Percentiles rank a stretch among this genome's conserved stretches.
These are phyloP conservation scores for Backusella westeae DNA, from an alignment of 192 early-diverging fungal genomes.

Conservation along the genomic window DNA sequence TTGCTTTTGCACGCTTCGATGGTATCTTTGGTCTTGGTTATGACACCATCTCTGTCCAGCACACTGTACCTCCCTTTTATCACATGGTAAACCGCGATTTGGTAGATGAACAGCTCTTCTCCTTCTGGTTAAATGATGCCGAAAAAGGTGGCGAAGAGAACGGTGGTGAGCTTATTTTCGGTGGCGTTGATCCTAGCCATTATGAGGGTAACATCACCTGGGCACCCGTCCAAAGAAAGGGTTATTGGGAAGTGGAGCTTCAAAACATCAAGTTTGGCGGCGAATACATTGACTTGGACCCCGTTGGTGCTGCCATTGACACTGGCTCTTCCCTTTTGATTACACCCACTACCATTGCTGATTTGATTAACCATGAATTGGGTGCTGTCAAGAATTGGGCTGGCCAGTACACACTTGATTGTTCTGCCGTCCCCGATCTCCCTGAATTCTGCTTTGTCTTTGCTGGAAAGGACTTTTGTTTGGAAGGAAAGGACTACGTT, in stretches of 20 bases:
- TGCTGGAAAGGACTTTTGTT: conserved; percentile 51
- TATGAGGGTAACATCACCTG: conserved; percentile 72
- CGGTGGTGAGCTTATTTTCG: conserved; percentile 94
- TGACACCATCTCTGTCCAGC: conserved; percentile 82
- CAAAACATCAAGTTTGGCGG: conserved; percentile 76
- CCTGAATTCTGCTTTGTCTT: conserved; percentile 72
- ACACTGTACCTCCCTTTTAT: conserved; percentile 94
- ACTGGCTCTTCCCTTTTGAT: conserved; percentile 89
- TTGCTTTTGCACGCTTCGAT: conserved; percentile 92
- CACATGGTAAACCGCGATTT: conserved; percentile 80
- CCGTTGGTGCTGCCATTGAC: conserved; percentile 83
- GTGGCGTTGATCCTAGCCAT: conserved; percentile 77
- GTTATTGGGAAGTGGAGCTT: conserved; percentile 98
- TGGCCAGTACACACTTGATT: conserved; percentile 84
- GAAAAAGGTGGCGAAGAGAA: conserved; percentile 37
- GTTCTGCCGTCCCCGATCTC: conserved; percentile 71
- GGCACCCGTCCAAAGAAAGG: conserved; percentile 86
- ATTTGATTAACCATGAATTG: conserved; percentile 85
- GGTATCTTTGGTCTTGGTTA: conserved; percentile 94
- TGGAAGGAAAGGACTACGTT: conserved; percentile 59
- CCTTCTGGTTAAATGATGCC: conserved; percentile 79
- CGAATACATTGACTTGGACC: conserved; percentile 61
- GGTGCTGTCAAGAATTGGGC: conserved; percentile 91
- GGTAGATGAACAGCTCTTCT: conserved; percentile 86
- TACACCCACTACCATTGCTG: conserved; percentile 74